Percentiles rank a stretch among this genome's conserved stretches.
Evolutionary conservation across 345 rosid species (phyloP).

Genomic region (Eucalyptus tenuipes): DNA sequence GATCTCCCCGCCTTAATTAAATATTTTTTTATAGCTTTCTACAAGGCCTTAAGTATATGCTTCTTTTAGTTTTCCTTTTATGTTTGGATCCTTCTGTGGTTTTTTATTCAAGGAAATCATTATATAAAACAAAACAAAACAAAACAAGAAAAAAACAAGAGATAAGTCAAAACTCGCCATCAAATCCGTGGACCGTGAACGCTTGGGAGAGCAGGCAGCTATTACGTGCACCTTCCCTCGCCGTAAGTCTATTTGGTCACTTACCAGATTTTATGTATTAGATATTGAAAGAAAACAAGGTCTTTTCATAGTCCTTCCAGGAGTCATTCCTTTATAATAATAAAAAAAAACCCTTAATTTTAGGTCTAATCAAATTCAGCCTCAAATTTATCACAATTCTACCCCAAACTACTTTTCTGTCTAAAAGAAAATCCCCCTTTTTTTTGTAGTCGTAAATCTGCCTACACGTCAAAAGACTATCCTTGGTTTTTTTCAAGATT

Average conservation of each 20-base stretch:
- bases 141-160: background rate
- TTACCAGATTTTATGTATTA: background rate
- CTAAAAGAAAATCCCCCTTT: background rate
- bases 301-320: background rate
- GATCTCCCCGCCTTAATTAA: background rate
- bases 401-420: background rate
- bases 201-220: background rate
- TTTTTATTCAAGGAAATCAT: background rate
- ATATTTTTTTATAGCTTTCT: background rate
- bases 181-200: background rate
- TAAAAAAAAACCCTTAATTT: no score
- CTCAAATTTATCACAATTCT: background rate
- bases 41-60: rapidly evolving
- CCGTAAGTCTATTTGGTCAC: background rate
- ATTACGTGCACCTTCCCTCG: no score
- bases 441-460: background rate
- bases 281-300: background rate
- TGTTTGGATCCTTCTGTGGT: background rate
- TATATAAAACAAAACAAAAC: background rate
- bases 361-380: no score
- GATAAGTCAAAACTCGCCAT: background rate
- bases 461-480: background rate
- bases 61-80: background rate
- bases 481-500: background rate
- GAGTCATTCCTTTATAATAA: no score